These are phyloP conservation scores for Macrotyloma uniflorum DNA, from an alignment of 306 rosid species.

Conservation along the genomic window DNA sequence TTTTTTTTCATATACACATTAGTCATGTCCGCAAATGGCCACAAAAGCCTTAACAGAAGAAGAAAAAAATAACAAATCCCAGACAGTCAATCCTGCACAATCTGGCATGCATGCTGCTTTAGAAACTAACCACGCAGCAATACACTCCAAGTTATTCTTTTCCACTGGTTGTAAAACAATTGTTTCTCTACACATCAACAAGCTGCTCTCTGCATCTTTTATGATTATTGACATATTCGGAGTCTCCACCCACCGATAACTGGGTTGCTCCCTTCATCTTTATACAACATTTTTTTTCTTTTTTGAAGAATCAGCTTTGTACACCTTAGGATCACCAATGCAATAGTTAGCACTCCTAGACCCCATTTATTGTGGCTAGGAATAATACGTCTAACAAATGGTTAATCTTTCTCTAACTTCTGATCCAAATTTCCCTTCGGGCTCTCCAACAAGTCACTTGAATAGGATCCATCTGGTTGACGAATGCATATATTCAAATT, in stretches of 20 bases:
- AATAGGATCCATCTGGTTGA: constrained; percentile 87
- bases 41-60: constrained; percentile 43
- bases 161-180: constrained; percentile 56
- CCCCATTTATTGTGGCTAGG: constrained; percentile 51
- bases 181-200: constrained; percentile 59
- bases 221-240: constrained; percentile 38
- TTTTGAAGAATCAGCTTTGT: constrained; percentile 56
- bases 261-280: constrained; percentile 33
- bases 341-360: constrained; percentile 66
- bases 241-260: constrained; percentile 26
- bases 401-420: constrained; percentile 55
- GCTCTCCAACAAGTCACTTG: constrained; percentile 79
- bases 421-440: constrained; percentile 70
- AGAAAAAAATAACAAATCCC: constrained; percentile 43
- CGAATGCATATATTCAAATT: constrained; percentile 88
- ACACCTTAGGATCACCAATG: constrained; percentile 57
- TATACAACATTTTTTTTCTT: constrained; percentile 26
- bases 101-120: constrained; percentile 52
- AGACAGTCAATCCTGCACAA: constrained; percentile 58
- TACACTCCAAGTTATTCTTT: constrained; percentile 63
- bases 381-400: constrained; percentile 35
- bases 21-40: constrained; percentile 47
- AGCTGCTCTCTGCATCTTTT: constrained; percentile 53
- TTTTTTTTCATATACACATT: constrained; percentile 44
- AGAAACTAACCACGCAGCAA: constrained; percentile 57